These are phyloP conservation scores for Venturia asperata DNA, from an alignment of 2,329 filamentous ascomycete genomes.

Conservation along the genomic window DNA sequence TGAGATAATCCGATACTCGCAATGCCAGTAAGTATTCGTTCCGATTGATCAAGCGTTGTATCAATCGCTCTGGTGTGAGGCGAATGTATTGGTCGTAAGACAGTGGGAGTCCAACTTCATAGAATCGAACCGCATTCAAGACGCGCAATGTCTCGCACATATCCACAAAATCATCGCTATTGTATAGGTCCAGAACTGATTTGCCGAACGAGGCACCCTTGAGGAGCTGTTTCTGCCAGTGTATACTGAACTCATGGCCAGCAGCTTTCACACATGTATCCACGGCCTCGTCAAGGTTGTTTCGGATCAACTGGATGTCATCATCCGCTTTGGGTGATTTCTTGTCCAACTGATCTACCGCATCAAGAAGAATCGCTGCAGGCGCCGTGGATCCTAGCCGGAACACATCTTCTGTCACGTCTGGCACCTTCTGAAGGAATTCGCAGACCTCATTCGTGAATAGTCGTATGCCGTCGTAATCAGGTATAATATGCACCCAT, in stretches of 20 bases:
- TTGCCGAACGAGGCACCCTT: slow-evolving; percentile 97
- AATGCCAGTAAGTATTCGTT: slow-evolving; percentile 88
- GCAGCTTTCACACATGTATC: slow-evolving; percentile 90
- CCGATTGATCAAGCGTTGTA: slow-evolving; percentile 76
- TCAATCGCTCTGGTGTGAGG: slow-evolving; percentile 80
- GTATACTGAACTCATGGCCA: slow-evolving; percentile 79
- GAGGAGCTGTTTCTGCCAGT: slow-evolving; percentile 94
- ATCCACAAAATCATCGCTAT: slow-evolving; percentile 96
- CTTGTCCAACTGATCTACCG: slow-evolving; percentile 80
- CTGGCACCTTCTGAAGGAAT: slow-evolving; percentile 89
- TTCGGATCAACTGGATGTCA: slow-evolving; percentile 87
- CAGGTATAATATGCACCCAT: slow-evolving; percentile 79
- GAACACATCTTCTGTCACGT: slow-evolving; percentile 82
- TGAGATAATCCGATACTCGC: slow-evolving; percentile 78
- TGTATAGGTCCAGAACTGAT: slow-evolving; percentile 93
- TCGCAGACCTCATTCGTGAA: slow-evolving; percentile 94
- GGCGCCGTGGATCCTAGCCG: slow-evolving; percentile 79
- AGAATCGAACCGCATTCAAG: slow-evolving; percentile 85
- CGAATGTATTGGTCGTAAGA: slow-evolving; percentile 92
- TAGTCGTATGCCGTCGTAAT: slow-evolving; percentile 81
- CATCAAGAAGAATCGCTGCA: slow-evolving; percentile 87
- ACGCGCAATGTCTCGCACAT: slow-evolving; percentile 94
- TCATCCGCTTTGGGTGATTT: slow-evolving; percentile 97
- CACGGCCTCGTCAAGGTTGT: slow-evolving; percentile 83
- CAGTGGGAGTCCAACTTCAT: slow-evolving; percentile 80